Conservation (phyloP, 2,329 filamentous ascomycete species). For the Apiospora marii region DNA sequence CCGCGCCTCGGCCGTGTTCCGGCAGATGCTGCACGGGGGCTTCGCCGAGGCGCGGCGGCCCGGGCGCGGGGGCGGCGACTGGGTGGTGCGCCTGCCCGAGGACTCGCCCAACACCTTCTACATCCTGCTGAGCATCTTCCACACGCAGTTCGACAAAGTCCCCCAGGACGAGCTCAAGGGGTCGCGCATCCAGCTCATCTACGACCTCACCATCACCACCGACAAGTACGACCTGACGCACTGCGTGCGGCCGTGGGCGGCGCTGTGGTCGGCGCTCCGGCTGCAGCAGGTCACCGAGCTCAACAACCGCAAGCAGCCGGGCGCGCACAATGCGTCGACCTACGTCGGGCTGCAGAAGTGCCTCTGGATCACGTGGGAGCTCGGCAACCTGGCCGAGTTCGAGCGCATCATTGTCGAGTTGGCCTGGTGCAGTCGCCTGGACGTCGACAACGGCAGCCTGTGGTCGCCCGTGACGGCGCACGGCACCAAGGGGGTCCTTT, state of each 20-base stretch:
- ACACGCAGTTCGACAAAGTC: slow-evolving; percentile 38
- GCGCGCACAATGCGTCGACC: slow-evolving; percentile 17
- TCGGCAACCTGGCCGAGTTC: slow-evolving; percentile 28
- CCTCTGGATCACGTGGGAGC: slow-evolving; percentile 30
- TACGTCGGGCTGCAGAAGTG: slow-evolving; percentile 3
- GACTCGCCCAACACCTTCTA: slow-evolving; percentile 40
- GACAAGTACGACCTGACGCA: slow-evolving; percentile 39
- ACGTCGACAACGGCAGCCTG: background rate
- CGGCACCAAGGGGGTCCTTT: background rate
- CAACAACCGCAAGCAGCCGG: background rate
- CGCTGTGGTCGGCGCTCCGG: slow-evolving; percentile 22
- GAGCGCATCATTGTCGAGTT: background rate
- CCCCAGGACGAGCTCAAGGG: slow-evolving; percentile 25
- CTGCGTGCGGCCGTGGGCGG: slow-evolving; percentile 35
- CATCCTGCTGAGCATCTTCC: slow-evolving; percentile 43
- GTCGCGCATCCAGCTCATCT: slow-evolving; percentile 29
- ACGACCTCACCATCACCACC: slow-evolving; percentile 35
- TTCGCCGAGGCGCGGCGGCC: slow-evolving; percentile 31
- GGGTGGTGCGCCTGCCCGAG: slow-evolving; percentile 40
- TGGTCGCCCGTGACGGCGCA: background rate
- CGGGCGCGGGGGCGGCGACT: slow-evolving; percentile 28
- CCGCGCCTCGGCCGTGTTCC: slow-evolving; percentile 36
- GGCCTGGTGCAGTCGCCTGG: background rate
- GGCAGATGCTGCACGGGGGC: slow-evolving; percentile 36
- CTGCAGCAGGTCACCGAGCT: background rate